Base-by-base conservation (phyloP, 345 rosid species). In the Corymbia maculata region DNA sequence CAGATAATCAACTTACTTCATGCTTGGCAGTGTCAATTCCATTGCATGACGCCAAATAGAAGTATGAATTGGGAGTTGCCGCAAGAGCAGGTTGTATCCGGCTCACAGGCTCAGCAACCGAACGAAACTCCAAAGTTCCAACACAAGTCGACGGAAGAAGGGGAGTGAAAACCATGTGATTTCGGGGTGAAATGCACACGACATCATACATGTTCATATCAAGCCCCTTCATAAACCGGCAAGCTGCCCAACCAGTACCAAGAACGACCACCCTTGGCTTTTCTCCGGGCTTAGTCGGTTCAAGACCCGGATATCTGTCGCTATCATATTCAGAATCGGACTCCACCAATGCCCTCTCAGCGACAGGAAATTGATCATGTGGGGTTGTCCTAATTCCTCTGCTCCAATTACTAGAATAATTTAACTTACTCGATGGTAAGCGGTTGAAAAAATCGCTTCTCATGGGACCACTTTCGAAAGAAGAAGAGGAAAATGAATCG, bases 61-160 rank as follows among this genome's bases (percentile, higher is more conserved):
- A 97, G 92, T 97, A 95, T 3, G 99, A 98, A 91, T 93, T 92
- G 13, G 99, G 97, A 85, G 91, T 92, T 57, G 94, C 57, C 13
- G 98, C 92, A 91, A 98, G 91, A 28, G 99, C 94, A 57, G 97
- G 90, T 89, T 98, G 99, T 70, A 98, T 97, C 91, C 92, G 94
- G 82, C 92, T 93, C 70, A 98, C 95, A 42, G 99, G 98, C 86
- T 98, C 99, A 26, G 96, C 97, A 30, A 97, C 98, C 3, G 98
- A 96, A 79, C 99, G 94, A 87, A 98, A 98, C 89, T 97, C 99
- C 45, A 97, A 95, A 30, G 99, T 98, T 52, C 97, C 94, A 64
- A 95, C 95, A 89, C 95, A 94, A 16, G 86, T 53, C 6, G 52
- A 85, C 22, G 22, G 86, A 51, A 85, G 42, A 85, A 85, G 86